Percentiles rank a stretch among this genome's conserved stretches.
These are phyloP conservation scores for Hemisphaericaspora lyxosophila DNA, from an alignment of 1,139 yeast genomes.

Conservation along the genomic window DNA sequence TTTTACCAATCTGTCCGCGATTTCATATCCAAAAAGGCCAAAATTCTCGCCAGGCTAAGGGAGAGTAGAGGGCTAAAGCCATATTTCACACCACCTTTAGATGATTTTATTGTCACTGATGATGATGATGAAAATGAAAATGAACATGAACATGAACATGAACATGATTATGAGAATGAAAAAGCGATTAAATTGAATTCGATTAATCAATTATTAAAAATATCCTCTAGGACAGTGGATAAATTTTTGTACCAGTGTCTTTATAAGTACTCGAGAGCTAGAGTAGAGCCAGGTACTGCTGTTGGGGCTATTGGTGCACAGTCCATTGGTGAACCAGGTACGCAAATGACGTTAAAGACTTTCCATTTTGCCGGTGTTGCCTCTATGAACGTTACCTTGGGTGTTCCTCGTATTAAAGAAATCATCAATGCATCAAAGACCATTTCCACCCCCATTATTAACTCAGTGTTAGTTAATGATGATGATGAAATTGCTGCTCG, in stretches of 20 bases:
- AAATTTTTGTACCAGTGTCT: slow-evolving; percentile 77
- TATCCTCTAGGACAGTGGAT: slow-evolving; percentile 59
- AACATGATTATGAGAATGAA: slow-evolving; percentile 31
- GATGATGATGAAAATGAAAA: slow-evolving; percentile 40
- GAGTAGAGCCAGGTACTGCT: slow-evolving; percentile 98
- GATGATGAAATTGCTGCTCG: slow-evolving; percentile 97
- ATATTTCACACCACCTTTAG: slow-evolving; percentile 39
- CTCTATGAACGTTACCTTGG: slow-evolving; percentile 96
- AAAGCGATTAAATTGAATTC: slow-evolving; percentile 50
- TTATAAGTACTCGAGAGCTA: slow-evolving; percentile 81
- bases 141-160: too few relatives aligned
- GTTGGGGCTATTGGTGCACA: slow-evolving; percentile 99
- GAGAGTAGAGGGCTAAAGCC: slow-evolving; percentile 47
- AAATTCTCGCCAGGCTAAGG: slow-evolving; percentile 56
- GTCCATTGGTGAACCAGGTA: slow-evolving; percentile 98
- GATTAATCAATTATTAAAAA: slow-evolving; percentile 72
- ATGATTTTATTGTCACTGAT: slow-evolving; percentile 39
- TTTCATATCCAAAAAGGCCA: slow-evolving; percentile 59
- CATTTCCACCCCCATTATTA: slow-evolving; percentile 95
- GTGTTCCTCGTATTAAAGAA: slow-evolving; percentile 99
- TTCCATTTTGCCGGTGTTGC: slow-evolving; percentile 99
- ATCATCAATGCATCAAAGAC: slow-evolving; percentile 95
- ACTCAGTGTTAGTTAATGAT: slow-evolving; percentile 89
- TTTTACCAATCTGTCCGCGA: slow-evolving; percentile 74
- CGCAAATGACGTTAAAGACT: slow-evolving; percentile 97